Evolutionary conservation across 129 eudicot genomes (phyloP), one percentile per base, ranked within the genome.

Genomic region (Pseudognaphalium luteoalbum): DNA sequence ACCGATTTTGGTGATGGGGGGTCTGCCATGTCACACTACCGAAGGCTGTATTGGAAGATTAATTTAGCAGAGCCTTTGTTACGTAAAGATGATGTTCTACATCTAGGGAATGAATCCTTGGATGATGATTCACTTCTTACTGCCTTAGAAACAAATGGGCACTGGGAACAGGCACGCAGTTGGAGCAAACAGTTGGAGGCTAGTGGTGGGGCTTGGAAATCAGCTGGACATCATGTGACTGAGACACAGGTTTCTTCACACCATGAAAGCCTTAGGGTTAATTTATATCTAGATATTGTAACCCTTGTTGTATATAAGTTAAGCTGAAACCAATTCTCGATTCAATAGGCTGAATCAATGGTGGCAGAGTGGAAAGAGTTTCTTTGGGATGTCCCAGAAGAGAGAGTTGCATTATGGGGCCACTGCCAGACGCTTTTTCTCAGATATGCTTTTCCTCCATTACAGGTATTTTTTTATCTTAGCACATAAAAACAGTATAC

Each of bases 311-410:
- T 62, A 30, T 62, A 19, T 9, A 35, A 6, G 11, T 35, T 57
- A 2, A 54, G 28, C 21, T 76, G 47, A 76, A 67, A 29, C 19
- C 19, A 15, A 68, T 42, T 77, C 57, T 68, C 50, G 16, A n/a
- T 77, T 29, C 19, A 71, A 69, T 85, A 94, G 98, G 98, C 98
- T 68, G 98, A 91, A 75, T 88, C 97, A 71, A 91, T 94, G 98
- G 98, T 94, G 70, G 86, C 97, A n/a, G 98, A 91, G 75, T 94
- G 97, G 98, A 94, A 94, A 81, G 97, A 91, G 75, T 94, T 90
- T 81, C 91, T 94, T 73, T 94, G 98, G 98, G 98, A 94, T 84
- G 97, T 94, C 52, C 93, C 96, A 12, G 98, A 91, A 79, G 98
- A 94, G 84, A 87, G 98, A 79, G 89, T 85, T 79, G 96, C 98